These are phyloP conservation scores for Plectranthus barbatus DNA, from an alignment of 257 asterid genomes.

Conservation along the genomic window DNA sequence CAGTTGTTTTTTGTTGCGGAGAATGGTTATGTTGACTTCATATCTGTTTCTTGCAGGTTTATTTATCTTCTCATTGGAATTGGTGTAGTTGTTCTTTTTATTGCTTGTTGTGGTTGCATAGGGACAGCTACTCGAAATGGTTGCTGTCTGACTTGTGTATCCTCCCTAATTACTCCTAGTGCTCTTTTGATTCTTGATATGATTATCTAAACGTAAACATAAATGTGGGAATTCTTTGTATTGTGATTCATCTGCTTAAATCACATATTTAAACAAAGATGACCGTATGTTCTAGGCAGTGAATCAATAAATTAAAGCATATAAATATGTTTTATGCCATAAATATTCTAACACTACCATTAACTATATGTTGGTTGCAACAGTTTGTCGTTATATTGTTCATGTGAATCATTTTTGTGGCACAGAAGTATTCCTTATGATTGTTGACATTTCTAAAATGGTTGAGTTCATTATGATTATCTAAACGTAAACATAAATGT, in stretches of 20 bases:
- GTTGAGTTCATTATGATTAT: slow-evolving; percentile 57
- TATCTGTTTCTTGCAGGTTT: slow-evolving; percentile 57
- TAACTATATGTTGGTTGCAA: neutral
- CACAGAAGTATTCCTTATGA: neutral
- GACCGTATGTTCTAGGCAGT: no score
- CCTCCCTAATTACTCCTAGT: slow-evolving; percentile 29
- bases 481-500: no score
- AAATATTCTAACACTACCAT: no score
- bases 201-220: no score
- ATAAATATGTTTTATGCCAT: no score
- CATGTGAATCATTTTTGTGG: neutral
- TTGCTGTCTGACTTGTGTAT: slow-evolving; percentile 95
- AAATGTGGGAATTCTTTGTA: no score
- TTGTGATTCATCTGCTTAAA: no score
- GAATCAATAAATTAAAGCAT: no score
- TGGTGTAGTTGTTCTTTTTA: slow-evolving; percentile 61
- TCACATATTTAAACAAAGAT: no score
- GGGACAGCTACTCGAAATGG: slow-evolving; percentile 62
- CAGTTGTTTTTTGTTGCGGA: neutral
- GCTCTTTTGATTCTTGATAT: neutral
- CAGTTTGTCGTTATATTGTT: neutral
- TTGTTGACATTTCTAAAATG: neutral
- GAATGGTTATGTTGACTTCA: slow-evolving; percentile 6
- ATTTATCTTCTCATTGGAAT: slow-evolving; percentile 73
- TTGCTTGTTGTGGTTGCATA: slow-evolving; percentile 91